phyloP scores from a whole-genome alignment of 2,329 filamentous ascomycete genomes.

The Fusarium staphyleae region DNA sequence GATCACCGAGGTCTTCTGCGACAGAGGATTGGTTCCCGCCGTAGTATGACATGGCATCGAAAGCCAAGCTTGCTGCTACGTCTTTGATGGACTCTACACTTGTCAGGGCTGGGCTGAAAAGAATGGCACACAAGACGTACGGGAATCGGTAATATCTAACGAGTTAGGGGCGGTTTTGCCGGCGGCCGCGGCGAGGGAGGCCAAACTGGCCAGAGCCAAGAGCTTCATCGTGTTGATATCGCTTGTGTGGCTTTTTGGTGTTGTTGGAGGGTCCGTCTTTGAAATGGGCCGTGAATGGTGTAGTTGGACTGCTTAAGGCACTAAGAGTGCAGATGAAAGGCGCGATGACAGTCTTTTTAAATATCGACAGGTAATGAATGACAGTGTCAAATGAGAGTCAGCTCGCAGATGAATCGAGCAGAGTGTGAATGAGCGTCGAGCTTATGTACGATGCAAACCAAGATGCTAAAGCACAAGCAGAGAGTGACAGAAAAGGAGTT shows the following conservation, averaged over 20 bases:
- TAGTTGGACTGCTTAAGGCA: not conserved
- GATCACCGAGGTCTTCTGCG: constrained; percentile 62
- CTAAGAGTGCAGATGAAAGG: not conserved
- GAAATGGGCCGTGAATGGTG: constrained; percentile 9
- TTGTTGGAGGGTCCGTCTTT: constrained; percentile 19
- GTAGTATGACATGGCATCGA: constrained; percentile 70
- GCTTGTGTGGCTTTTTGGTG: not conserved
- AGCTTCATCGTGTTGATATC: constrained; percentile 26
- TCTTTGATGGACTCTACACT: constrained; percentile 65
- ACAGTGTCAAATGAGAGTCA: constrained; percentile 1
- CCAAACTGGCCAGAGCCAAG: constrained; percentile 20
- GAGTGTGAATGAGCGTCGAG: constrained; percentile 8
- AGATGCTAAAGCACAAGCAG: not conserved
- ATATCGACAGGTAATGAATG: constrained; percentile 3
- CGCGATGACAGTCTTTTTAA: constrained; percentile 2
- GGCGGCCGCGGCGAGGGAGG: constrained; percentile 23
- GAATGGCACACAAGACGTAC: constrained; percentile 14
- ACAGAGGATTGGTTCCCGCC: constrained; percentile 65
- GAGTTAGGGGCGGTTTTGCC: constrained; percentile 27
- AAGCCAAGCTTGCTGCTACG: constrained; percentile 66
- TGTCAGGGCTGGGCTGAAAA: constrained; percentile 10
- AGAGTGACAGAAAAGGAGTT: not conserved
- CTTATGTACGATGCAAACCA: constrained; percentile 1
- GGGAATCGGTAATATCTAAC: constrained; percentile 28
- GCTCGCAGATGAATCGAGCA: not conserved